These are phyloP conservation scores for Ceratobasidium sp. DNA, from an alignment of 1,284 basidiomycete genomes.

Conservation along the genomic window DNA sequence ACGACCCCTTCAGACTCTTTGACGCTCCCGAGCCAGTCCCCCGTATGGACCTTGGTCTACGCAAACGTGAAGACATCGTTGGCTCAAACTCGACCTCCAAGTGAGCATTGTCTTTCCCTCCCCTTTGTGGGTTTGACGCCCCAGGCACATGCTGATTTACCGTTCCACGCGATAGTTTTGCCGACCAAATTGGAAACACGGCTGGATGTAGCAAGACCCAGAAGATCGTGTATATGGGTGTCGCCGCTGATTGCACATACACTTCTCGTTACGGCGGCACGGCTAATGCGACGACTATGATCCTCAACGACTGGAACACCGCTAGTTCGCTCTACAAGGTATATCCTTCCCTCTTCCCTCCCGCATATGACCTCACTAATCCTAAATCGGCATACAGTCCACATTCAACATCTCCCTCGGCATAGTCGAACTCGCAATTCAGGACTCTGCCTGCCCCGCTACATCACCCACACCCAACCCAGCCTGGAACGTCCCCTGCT, in stretches of 20 bases:
- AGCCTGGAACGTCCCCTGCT: conserved; percentile 64
- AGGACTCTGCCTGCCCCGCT: conserved; percentile 59
- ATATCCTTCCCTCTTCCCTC: conserved; percentile 45
- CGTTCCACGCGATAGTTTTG: conserved; percentile 51
- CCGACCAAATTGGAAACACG: conserved; percentile 72
- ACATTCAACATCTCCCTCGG: conserved; percentile 91
- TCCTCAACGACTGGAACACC: conserved; percentile 82
- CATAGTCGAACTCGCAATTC: conserved; percentile 83
- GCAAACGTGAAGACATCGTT: conserved; percentile 70
- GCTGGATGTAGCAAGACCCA: conserved; percentile 81
- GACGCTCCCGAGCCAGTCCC: conserved; percentile 47
- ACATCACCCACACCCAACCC: conserved; percentile 52
- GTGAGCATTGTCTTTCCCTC: conserved; percentile 62
- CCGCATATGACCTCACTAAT: conserved; percentile 1
- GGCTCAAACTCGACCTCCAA: conserved; percentile 57
- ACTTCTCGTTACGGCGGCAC: conserved; percentile 71
- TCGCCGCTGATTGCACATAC: conserved; percentile 91
- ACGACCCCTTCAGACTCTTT: conserved; percentile 60
- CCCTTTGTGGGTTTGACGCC: conserved; percentile 14
- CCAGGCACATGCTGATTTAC: conserved; percentile 23
- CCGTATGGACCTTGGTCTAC: conserved; percentile 51
- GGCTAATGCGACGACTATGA: conserved; percentile 77
- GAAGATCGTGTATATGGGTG: conserved; percentile 85
- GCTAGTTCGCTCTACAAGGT: conserved; percentile 84
- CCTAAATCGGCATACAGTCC: conserved; percentile 52